These are phyloP conservation scores for Calonectria fujianensis DNA, from an alignment of 2,329 filamentous ascomycete species.

Conservation along the genomic window DNA sequence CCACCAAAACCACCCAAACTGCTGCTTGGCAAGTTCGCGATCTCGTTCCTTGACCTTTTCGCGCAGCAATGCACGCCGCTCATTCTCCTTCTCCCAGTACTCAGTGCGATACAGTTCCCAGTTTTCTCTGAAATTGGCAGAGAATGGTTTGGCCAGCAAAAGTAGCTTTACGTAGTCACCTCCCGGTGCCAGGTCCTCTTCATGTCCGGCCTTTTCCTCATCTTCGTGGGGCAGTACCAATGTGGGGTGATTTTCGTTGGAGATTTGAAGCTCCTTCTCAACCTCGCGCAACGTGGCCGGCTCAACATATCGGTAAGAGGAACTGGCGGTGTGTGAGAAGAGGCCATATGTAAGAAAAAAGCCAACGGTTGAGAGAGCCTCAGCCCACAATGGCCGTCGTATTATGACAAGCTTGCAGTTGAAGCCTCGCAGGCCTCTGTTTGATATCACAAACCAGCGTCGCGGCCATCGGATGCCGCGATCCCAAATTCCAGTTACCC, in stretches of 20 bases:
- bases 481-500: slow-evolving; percentile 98
- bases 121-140: slow-evolving; percentile 93
- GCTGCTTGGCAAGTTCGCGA: slow-evolving; percentile 78
- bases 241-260: slow-evolving; percentile 63
- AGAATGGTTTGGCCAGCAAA: slow-evolving; percentile 94
- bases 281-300: slow-evolving; percentile 75
- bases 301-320: slow-evolving; percentile 86
- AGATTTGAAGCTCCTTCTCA: slow-evolving; percentile 74
- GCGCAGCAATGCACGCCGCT: slow-evolving; percentile 84
- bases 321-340: slow-evolving; percentile 80
- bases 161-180: slow-evolving; percentile 95
- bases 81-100: slow-evolving; percentile 98
- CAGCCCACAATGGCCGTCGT: slow-evolving; percentile 87
- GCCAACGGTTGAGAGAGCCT: slow-evolving; percentile 81
- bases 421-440: slow-evolving; percentile 91
- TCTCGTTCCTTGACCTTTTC: slow-evolving; percentile 81
- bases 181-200: slow-evolving; percentile 92
- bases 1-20: slow-evolving; percentile 90
- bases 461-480: slow-evolving; percentile 95
- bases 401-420: slow-evolving; percentile 97
- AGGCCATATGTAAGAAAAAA: slow-evolving; percentile 87
- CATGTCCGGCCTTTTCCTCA: slow-evolving; percentile 80
- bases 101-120: slow-evolving; percentile 97
- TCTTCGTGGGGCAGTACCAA: slow-evolving; percentile 69
- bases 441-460: slow-evolving; percentile 91